Conservation (phyloP, 805 yeast genomes). For the Kockiozyma suomiensis region DNA sequence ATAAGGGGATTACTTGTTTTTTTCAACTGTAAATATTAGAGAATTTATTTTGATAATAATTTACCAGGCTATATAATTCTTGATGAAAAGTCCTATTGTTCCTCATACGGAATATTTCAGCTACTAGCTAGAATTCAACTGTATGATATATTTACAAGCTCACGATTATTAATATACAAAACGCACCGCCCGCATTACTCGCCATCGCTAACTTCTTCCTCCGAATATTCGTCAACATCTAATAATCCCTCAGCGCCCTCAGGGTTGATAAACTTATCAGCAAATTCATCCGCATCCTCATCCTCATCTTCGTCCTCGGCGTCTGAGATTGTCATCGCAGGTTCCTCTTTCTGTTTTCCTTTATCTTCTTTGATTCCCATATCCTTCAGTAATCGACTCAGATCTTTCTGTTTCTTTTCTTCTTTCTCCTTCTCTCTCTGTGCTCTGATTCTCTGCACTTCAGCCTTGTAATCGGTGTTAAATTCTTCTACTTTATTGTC, state of each 20-base stretch:
- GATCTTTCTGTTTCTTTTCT: constrained; percentile 66
- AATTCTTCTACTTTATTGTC: constrained; percentile 87
- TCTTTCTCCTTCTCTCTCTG: constrained; percentile 77
- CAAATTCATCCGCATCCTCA: constrained; percentile 42
- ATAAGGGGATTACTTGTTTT: neutral
- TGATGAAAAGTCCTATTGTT: neutral
- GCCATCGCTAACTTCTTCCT: constrained; percentile 11
- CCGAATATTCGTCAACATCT: constrained; percentile 38
- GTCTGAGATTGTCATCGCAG: constrained; percentile 61
- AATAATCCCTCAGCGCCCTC: constrained; percentile 43
- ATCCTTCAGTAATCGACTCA: constrained; percentile 80
- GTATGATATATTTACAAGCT: neutral
- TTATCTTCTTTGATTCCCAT: constrained; percentile 61
- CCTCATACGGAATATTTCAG: neutral
- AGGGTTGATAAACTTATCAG: constrained; percentile 38
- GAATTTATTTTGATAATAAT: neutral
- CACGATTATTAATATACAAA: neutral
- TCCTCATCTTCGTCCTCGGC: constrained; percentile 58
- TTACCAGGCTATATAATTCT: neutral
- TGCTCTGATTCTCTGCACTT: constrained; percentile 77
- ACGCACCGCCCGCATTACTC: neutral
- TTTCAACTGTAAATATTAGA: neutral
- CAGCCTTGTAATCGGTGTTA: constrained; percentile 77
- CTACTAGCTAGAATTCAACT: neutral
- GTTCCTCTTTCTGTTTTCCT: constrained; percentile 61